A percentile compares a stretch with the other conserved stretches of the same genome.
These are phyloP conservation scores for Hyaloscypha variabilis DNA, from an alignment of 495 filamentous ascomycete species.

Conservation along the genomic window DNA sequence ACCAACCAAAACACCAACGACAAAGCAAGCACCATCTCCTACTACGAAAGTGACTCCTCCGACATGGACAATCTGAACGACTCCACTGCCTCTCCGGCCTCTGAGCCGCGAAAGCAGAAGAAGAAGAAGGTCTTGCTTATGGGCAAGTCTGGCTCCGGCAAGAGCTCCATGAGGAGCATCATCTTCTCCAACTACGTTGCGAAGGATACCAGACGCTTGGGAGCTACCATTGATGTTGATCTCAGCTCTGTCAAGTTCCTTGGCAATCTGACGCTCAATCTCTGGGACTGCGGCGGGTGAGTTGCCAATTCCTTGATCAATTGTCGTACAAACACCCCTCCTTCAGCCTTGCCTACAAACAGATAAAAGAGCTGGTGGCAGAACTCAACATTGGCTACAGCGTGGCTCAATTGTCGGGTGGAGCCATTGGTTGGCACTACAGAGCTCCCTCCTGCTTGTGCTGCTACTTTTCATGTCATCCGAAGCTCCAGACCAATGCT, in stretches of 20 bases:
- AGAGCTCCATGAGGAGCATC: conserved; percentile 97
- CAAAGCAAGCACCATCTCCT: too few species aligned
- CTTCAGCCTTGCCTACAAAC: background rate
- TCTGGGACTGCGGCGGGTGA: conserved; percentile 96
- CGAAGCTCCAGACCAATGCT: conserved; percentile 8
- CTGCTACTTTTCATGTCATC: background rate
- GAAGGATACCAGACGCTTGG: conserved; percentile 89
- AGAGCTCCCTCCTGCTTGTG: background rate
- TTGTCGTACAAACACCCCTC: background rate
- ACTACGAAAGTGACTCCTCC: too few species aligned
- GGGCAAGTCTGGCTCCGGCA: conserved; percentile 99
- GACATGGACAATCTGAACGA: conserved; percentile 18
- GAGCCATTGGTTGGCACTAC: background rate
- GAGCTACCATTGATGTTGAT: conserved; percentile 98
- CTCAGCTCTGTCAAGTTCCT: conserved; percentile 97
- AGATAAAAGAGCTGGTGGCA: background rate
- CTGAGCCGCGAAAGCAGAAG: conserved; percentile 49
- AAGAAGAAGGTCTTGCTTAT: conserved; percentile 64
- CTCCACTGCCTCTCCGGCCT: conserved; percentile 17
- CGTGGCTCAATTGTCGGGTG: background rate
- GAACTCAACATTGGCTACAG: background rate
- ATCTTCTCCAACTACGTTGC: conserved; percentile 99
- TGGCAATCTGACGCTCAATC: conserved; percentile 92
- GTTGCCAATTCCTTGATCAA: conserved; percentile 28
- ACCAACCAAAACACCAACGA: too few species aligned